Evolutionary conservation across 148 eudicot species (phyloP), one percentile per base, ranked within the genome.

Genomic region (Amaranthus palmeri): DNA sequence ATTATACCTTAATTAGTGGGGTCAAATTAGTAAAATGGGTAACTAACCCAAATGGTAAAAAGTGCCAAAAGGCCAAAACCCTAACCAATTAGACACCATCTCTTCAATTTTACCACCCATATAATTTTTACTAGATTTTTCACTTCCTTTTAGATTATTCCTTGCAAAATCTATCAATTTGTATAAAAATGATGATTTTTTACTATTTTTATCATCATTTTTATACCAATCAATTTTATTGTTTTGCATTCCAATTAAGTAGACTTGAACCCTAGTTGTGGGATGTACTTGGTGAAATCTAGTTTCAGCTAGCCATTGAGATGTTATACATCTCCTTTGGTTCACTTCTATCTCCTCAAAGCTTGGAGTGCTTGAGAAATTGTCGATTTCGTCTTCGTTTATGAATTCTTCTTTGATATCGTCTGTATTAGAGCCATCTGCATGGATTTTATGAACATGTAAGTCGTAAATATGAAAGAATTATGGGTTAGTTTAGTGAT

Each of bases 201-300:
- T 72, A 11, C 49, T 5, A 44, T 7, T 1, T 25, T 25, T 25
- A 25, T 1, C 36, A 0, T 60, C 53, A 1, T 41, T 42, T 73
- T 68, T 45, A 61, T 54, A 48, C 0, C 45, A 61, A 17, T 56
- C 63, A 36, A 9, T 2, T 8, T 10, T 25, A 25, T 25, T 61
- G 65, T 15, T 66, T 36, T 18, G 59, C 40, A 58, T 61, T 8
- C 55, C 48, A 53, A 60, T 61, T 41, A 86, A 53, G 64, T 87
- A 85, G 64, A 93, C 89, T 72, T 78, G 87, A 6, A 93, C 89
- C 0, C 80, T 90, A 68, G 77, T 84, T 2, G 98, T 83, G 54
- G 96, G 96, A 57, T 79, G 80, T 8, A 89, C 80, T 61, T 82
- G 90, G 72, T 88, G 98, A 51, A 87, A 93, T 46, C 76, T 88